Conservation (phyloP, 345 rosid species). For the Moricandia arvensis region DNA sequence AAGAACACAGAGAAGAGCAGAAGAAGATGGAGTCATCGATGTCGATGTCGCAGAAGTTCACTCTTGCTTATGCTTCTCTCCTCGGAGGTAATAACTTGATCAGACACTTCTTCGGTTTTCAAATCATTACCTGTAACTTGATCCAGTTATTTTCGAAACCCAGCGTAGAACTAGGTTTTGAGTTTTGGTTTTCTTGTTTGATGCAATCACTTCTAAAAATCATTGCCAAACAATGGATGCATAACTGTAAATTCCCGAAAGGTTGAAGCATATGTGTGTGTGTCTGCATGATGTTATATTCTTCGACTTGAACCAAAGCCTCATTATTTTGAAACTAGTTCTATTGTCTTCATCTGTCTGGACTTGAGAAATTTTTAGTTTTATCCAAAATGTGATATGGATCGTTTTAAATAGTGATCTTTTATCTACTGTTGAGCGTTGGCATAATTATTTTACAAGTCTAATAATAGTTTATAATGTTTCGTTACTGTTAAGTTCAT, state of each 20-base stretch:
- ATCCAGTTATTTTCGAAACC: neutral
- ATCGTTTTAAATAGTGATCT: neutral
- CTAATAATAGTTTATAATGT: no score
- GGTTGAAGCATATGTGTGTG: neutral
- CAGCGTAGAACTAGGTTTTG: neutral
- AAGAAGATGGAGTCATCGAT: slow-evolving; percentile 42
- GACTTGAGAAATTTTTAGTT: neutral
- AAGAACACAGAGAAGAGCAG: slow-evolving; percentile 26
- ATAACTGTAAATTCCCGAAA: neutral
- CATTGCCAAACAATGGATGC: neutral
- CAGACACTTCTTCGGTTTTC: neutral
- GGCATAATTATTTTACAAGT: neutral
- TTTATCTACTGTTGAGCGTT: neutral
- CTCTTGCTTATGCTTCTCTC: slow-evolving; percentile 39
- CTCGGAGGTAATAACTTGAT: slow-evolving; percentile 57
- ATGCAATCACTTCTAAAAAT: neutral
- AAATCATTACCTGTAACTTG: neutral
- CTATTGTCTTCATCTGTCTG: neutral
- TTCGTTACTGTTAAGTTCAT: no score
- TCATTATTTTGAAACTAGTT: neutral
- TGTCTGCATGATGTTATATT: neutral
- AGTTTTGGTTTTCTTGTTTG: neutral
- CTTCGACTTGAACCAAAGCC: neutral
- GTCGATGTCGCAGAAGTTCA: slow-evolving; percentile 41
- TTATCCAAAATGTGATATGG: neutral